Percentiles rank a stretch among this genome's conserved stretches.
Conservation (phyloP, 1,139 yeast species). For the Lodderomyces margitis region DNA sequence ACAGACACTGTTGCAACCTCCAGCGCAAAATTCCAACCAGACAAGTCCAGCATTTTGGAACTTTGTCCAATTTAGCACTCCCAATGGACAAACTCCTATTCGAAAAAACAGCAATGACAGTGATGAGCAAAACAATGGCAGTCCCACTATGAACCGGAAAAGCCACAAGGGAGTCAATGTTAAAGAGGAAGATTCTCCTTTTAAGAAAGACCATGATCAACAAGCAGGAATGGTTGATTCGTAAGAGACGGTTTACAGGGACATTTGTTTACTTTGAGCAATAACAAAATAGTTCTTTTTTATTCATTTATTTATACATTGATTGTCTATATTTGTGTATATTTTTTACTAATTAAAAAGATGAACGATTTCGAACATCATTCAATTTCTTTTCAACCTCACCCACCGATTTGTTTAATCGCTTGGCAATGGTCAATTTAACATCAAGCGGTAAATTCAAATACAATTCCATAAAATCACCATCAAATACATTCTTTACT, state of each 20-base stretch:
- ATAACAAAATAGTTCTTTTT: too few relatives aligned
- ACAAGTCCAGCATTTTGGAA: slow-evolving; percentile 79
- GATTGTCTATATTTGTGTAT: neutral
- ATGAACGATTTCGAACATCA: slow-evolving; percentile 55
- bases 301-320: slow-evolving; percentile 1
- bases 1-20: slow-evolving; percentile 16
- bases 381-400: slow-evolving; percentile 62
- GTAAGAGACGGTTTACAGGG: slow-evolving; percentile 3
- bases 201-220: slow-evolving; percentile 8
- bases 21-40: slow-evolving; percentile 29
- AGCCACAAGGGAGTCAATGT: slow-evolving; percentile 10
- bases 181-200: slow-evolving; percentile 8
- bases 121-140: slow-evolving; percentile 5
- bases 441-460: slow-evolving; percentile 32
- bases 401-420: slow-evolving; percentile 53
- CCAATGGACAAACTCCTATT: slow-evolving; percentile 50
- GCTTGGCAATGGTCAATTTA: slow-evolving; percentile 50
- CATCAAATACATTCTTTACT: slow-evolving; percentile 74
- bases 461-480: slow-evolving; percentile 74
- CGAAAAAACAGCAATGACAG: slow-evolving; percentile 39
- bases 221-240: slow-evolving; percentile 12
- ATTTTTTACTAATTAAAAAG: slow-evolving; percentile 24
- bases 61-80: slow-evolving; percentile 73
- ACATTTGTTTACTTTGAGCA: too few relatives aligned
- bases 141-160: slow-evolving; percentile 38